A percentile compares a stretch with the other conserved stretches of the same genome.
Evolutionary conservation across 345 rosid species (phyloP).

Genomic region (Salix udensis): DNA sequence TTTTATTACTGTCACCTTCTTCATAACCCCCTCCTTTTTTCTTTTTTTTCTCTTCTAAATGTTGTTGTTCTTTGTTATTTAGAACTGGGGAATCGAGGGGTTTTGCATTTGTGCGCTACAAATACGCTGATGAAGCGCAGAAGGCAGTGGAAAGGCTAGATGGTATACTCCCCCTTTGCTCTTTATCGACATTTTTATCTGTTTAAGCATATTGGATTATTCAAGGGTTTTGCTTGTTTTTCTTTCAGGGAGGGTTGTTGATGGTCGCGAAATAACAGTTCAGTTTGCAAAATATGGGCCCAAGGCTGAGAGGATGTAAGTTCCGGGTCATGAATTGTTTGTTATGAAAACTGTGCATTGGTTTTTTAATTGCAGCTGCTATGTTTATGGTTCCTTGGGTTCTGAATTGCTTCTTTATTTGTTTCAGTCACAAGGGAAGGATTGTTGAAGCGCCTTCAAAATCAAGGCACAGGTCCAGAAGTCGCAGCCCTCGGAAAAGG

Average conservation of each 20-base stretch:
- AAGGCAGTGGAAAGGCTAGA: slow-evolving; percentile 71
- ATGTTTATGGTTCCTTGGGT: background rate
- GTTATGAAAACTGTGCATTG: background rate
- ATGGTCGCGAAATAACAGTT: slow-evolving; percentile 92
- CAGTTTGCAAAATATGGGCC: slow-evolving; percentile 99
- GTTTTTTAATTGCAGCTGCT: background rate
- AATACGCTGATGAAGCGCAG: slow-evolving; percentile 63
- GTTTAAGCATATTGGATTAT: background rate
- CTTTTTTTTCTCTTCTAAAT: background rate
- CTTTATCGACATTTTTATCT: background rate
- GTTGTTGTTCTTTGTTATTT: background rate
- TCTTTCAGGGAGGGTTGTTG: slow-evolving; percentile 76
- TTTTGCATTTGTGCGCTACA: slow-evolving; percentile 64
- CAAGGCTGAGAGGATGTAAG: slow-evolving; percentile 91
- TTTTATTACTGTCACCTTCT: background rate
- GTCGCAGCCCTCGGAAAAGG: slow-evolving; percentile 56
- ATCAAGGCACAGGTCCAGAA: slow-evolving; percentile 38
- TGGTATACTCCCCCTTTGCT: slow-evolving; percentile 24
- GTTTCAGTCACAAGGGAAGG: slow-evolving; percentile 47
- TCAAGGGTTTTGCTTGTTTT: background rate
- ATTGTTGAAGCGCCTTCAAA: slow-evolving; percentile 42
- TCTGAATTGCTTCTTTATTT: background rate
- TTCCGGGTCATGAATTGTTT: background rate
- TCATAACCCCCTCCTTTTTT: background rate
- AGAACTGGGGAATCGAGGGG: slow-evolving; percentile 70